Evolutionary conservation across 1,284 basidiomycete species (phyloP).

Genomic region (Leccinum brunneo-olivaceum): DNA sequence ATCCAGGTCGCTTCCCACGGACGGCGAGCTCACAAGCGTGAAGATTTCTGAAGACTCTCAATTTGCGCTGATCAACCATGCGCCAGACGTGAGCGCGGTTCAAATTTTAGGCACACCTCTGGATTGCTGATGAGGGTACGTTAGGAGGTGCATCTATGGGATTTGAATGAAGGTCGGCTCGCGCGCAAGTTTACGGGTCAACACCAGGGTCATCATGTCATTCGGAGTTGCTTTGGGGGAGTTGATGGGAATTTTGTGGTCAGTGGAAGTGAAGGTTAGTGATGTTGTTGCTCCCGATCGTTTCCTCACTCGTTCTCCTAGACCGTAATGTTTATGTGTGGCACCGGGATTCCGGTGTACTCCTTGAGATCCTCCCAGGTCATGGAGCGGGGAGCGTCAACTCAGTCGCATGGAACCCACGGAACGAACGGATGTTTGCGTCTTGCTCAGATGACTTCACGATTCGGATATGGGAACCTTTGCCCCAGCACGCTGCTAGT

Average conservation of each 20-base stretch:
- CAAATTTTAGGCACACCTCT: conserved; percentile 1
- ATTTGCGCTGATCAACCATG: conserved; percentile 82
- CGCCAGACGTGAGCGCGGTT: conserved; percentile 65
- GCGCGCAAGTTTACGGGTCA: conserved; percentile 80
- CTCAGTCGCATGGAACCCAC: conserved; percentile 93
- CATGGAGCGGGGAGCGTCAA: conserved; percentile 89
- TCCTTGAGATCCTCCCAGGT: conserved; percentile 79
- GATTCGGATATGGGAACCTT: conserved; percentile 79
- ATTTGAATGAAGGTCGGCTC: conserved; percentile 63
- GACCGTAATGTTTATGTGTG: conserved; percentile 92
- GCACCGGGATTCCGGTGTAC: conserved; percentile 80
- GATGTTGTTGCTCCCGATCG: background rate
- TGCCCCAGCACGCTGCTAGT: conserved; percentile 26
- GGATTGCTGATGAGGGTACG: conserved; percentile 11
- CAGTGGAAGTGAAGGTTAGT: conserved; percentile 89
- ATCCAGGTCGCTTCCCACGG: conserved; percentile 56
- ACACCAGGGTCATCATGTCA: conserved; percentile 74
- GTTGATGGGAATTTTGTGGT: conserved; percentile 83
- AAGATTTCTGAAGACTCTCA: conserved; percentile 84
- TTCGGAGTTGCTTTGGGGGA: conserved; percentile 94
- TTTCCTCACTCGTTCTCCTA: conserved; percentile 29
- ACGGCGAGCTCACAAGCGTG: conserved; percentile 82
- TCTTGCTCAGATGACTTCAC: conserved; percentile 85
- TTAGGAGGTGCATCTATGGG: conserved; percentile 87
- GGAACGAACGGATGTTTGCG: conserved; percentile 83